Evolutionary conservation across 2,329 filamentous ascomycete species (phyloP).

Genomic region (Pseudogymnoascus pannorum): DNA sequence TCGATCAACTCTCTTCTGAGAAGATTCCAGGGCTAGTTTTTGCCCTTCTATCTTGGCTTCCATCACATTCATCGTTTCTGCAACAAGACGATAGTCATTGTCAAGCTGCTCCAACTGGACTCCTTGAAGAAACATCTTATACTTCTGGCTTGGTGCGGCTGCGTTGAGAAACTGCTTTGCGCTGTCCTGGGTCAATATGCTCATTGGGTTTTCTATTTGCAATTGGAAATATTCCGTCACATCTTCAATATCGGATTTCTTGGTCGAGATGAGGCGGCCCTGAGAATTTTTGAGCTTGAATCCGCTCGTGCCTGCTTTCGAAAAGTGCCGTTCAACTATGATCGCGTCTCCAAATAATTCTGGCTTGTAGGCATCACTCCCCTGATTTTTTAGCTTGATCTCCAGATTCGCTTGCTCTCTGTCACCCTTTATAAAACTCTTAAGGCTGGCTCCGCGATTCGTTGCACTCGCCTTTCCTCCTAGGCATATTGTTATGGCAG

Average conservation of each 20-base stretch:
- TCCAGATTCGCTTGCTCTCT: slow-evolving; percentile 66
- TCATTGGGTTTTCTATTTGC: slow-evolving; percentile 95
- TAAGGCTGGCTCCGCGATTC: slow-evolving; percentile 83
- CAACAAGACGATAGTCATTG: slow-evolving; percentile 79
- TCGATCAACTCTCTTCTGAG: slow-evolving; percentile 52
- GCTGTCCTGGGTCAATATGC: slow-evolving; percentile 90
- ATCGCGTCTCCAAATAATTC: slow-evolving; percentile 80
- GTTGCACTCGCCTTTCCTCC: slow-evolving; percentile 89
- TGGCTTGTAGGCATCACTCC: slow-evolving; percentile 73
- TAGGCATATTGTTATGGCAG: slow-evolving; percentile 87
- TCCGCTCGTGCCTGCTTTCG: slow-evolving; percentile 62
- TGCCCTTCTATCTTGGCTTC: slow-evolving; percentile 55
- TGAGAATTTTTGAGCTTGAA: slow-evolving; percentile 79
- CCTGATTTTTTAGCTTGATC: slow-evolving; percentile 87
- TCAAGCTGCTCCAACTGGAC: slow-evolving; percentile 90
- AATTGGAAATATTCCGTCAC: slow-evolving; percentile 89
- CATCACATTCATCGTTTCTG: slow-evolving; percentile 69
- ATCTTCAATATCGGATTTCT: slow-evolving; percentile 81
- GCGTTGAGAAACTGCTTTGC: slow-evolving; percentile 87
- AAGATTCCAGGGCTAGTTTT: slow-evolving; percentile 52
- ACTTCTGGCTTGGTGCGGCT: slow-evolving; percentile 77
- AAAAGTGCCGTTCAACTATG: slow-evolving; percentile 85
- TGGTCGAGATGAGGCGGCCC: slow-evolving; percentile 67
- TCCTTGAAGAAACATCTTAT: slow-evolving; percentile 92
- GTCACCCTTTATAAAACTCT: slow-evolving; percentile 86